Evolutionary conservation across 768 basidiomycete species (phyloP).

Genomic region (Mycena metata): DNA sequence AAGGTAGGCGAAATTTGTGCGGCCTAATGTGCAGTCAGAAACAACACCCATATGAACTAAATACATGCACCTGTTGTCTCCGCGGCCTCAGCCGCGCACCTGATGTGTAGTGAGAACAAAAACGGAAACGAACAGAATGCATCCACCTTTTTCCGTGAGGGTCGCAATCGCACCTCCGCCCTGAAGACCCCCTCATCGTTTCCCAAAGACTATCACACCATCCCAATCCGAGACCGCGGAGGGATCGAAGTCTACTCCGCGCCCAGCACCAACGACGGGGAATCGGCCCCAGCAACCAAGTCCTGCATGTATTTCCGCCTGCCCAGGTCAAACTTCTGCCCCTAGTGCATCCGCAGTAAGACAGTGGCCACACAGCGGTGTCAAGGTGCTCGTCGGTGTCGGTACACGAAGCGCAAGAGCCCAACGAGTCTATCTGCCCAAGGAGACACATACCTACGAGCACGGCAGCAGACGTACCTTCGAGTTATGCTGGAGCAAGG

Average conservation of each 20-base stretch:
- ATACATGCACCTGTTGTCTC: no score
- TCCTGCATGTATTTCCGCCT: constrained; percentile 2
- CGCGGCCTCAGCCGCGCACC: no score
- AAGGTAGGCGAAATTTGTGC: no score
- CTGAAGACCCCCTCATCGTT: neutral
- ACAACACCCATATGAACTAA: no score
- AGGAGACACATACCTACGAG: no score
- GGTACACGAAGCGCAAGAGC: neutral
- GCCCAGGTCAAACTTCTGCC: neutral
- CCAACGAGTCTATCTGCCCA: neutral
- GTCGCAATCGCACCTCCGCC: neutral
- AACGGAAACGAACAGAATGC: neutral
- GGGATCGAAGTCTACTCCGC: neutral
- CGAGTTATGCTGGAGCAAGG: no score
- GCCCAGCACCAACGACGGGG: constrained; percentile 1
- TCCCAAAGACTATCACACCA: neutral
- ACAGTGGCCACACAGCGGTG: constrained; percentile 2
- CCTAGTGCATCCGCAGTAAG: neutral
- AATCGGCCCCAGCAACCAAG: neutral
- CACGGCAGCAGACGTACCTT: no score
- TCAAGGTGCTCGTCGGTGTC: neutral
- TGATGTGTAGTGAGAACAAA: no score
- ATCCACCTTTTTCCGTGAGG: neutral
- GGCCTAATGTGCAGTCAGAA: no score
- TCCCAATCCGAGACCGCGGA: neutral